Percentiles rank a stretch among this genome's conserved stretches.
Conservation (phyloP, 140 eudicot genomes). For the Stevia rebaudiana region DNA sequence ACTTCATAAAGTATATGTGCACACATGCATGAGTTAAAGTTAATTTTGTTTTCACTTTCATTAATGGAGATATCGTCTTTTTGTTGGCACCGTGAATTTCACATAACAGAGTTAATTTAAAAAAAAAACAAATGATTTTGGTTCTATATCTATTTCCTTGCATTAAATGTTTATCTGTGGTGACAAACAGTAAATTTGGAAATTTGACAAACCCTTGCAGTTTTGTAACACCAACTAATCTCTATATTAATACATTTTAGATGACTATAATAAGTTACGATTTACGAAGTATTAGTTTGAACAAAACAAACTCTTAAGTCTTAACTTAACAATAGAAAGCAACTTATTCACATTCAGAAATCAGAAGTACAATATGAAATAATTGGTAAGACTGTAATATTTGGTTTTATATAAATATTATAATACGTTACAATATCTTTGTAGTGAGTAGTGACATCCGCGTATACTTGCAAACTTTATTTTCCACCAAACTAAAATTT, state of each 20-base stretch:
- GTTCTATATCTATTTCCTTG: neutral
- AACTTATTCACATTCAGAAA: neutral
- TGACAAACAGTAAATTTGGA: neutral
- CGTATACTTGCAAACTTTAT: too few relatives aligned
- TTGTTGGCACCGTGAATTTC: neutral
- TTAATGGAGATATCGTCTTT: neutral
- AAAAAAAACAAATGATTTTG: neutral
- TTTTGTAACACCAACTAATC: neutral
- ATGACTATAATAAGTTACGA: neutral
- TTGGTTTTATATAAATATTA: neutral
- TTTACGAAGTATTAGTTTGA: too few relatives aligned
- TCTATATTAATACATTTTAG: neutral
- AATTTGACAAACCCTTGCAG: neutral
- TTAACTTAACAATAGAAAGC: neutral
- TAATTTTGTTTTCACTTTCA: neutral
- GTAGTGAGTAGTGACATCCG: too few relatives aligned
- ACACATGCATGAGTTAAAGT: neutral
- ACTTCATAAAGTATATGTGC: neutral
- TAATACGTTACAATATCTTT: too few relatives aligned
- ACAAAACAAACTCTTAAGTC: conserved; percentile 3
- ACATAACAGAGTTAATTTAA: conserved; percentile 5
- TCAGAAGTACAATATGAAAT: conserved; percentile 4
- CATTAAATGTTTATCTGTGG: neutral
- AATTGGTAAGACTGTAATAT: neutral
- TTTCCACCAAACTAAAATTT: too few relatives aligned